Evolutionary conservation across 169 alveolate genomes (phyloP).

Genomic region (Plasmodium knowlesi): DNA sequence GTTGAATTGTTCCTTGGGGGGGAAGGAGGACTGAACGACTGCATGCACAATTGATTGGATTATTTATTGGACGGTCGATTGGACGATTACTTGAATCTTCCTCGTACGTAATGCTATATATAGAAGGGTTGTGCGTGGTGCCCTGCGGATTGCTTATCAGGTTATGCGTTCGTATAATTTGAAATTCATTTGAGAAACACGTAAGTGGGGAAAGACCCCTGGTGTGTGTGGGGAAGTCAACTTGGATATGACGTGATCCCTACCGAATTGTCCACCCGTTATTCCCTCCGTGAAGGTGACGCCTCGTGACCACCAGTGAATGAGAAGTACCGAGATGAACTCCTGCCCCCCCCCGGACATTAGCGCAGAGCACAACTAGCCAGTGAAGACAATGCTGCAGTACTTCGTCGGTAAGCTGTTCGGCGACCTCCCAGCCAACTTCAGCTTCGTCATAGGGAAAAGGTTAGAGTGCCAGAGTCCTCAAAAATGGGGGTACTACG

Average conservation of each 20-base stretch:
- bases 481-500: constrained; percentile 24
- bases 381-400: constrained; percentile 28
- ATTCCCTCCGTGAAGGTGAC: not conserved
- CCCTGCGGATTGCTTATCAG: not conserved
- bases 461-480: constrained; percentile 12
- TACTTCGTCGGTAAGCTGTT: constrained; percentile 49
- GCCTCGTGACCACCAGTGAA: not conserved
- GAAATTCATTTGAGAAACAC: not conserved
- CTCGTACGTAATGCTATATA: not conserved
- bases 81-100: not conserved
- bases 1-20: not conserved
- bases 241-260: not conserved
- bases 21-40: not conserved
- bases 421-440: constrained; percentile 65
- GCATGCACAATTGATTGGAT: not conserved
- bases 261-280: not conserved
- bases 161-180: not conserved
- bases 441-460: constrained; percentile 38
- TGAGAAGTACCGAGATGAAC: not conserved
- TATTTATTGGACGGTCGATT: too few relatives aligned
- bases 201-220: not conserved
- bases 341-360: not conserved
- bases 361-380: not conserved
- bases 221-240: not conserved
- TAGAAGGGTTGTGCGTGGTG: not conserved